A percentile compares a stretch with the other conserved stretches of the same genome.
phyloP scores from a whole-genome alignment of 805 yeast genomes.

The Debaryomyces hansenii region DNA sequence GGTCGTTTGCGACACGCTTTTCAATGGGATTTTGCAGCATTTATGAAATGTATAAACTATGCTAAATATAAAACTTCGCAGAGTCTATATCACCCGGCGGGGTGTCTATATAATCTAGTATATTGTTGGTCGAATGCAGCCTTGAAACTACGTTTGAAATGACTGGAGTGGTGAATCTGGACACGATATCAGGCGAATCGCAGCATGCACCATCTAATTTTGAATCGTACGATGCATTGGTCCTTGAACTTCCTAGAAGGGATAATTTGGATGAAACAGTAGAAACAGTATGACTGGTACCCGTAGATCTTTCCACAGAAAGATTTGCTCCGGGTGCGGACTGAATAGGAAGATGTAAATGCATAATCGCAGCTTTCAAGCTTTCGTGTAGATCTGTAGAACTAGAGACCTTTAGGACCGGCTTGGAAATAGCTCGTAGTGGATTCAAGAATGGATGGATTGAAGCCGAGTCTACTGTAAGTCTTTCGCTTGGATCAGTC shows the following conservation, averaged over 20 bases:
- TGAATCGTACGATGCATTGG: conserved; percentile 7
- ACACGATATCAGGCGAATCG: conserved; percentile 25
- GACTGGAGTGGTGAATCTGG: conserved; percentile 23
- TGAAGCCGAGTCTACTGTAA: conserved; percentile 45
- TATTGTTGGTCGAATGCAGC: neutral
- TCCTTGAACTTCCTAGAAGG: conserved; percentile 13
- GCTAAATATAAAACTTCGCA: neutral
- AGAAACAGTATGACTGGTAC: conserved; percentile 4
- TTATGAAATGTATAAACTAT: neutral
- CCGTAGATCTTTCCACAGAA: neutral
- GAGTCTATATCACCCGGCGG: neutral
- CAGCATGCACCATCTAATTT: conserved; percentile 26
- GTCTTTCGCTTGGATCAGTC: conserved; percentile 45
- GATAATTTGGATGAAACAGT: conserved; percentile 11
- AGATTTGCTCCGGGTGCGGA: neutral
- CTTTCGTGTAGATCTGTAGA: neutral
- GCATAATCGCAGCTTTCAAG: neutral
- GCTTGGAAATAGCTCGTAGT: too few relatives aligned
- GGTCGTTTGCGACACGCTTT: neutral
- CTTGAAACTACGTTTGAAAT: neutral
- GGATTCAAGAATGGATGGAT: conserved; percentile 40
- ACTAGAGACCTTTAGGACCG: too few relatives aligned
- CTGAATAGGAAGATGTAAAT: neutral
- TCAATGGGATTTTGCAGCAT: neutral
- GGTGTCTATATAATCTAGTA: neutral